Evolutionary conservation across 2,329 filamentous ascomycete genomes (phyloP), one percentile per base, ranked within the genome.

Genomic region (Sordariomycetes sp.): DNA sequence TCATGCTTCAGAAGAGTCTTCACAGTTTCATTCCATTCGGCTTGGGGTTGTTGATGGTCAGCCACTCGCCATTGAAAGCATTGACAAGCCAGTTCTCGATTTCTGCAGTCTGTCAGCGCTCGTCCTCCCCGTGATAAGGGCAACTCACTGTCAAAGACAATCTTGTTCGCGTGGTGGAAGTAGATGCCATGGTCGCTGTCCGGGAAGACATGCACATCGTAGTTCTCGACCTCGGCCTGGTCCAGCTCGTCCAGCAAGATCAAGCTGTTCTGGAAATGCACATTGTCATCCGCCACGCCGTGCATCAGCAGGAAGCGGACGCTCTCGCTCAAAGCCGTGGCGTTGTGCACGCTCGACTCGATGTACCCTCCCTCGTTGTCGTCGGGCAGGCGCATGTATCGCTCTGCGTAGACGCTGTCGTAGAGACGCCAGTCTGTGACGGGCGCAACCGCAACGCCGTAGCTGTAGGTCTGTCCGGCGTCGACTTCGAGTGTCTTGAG

Each of bases 371-470:
- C 61, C 0, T 63, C 59, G 53, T 98, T 98, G 50, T 83, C 69
- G 53, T 93, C 79, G 2, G 92, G 92, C 1, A 81, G 94, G 51
- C 88, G 82, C 93, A 98, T 98, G 61, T 96, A 98, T 23, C 92
- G 79, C 61, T 95, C 88, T 0, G 88, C 93, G 64, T 95, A 95
- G 48, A 95, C 80, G 39, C 79, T 85, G 61, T 95, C 85, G 61
- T 98, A 98, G 60, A 83, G 94, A 37, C 83, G 74, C 92, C 92
- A 98, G 58, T 98, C 88, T 0, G 90, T 96, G n/a, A 98, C 92
- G 14, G 92, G 92, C 2, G 92, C 92, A 33, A 98, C 93, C 6
- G 93, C 87, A 84, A 98, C 94, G 46, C 92, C 93, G 55, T 98
- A 98, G 43, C 80, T 80, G 64, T 95, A 98, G 0, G 88, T 96